Evolutionary conservation across 2,329 filamentous ascomycete genomes (phyloP).

Genomic region (Colletotrichum abscissum): DNA sequence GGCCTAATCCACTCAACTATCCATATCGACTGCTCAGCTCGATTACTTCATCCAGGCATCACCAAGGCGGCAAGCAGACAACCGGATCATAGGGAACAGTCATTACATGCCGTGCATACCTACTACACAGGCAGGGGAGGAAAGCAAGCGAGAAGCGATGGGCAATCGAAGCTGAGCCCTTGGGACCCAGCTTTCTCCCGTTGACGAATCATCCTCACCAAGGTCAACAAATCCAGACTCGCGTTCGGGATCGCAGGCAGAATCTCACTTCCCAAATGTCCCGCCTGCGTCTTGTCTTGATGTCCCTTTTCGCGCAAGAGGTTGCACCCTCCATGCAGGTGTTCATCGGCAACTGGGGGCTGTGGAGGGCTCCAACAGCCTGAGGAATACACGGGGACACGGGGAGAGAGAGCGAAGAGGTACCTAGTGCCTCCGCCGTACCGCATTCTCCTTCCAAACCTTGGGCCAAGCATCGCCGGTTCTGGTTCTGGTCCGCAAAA

Average conservation of each 20-base stretch:
- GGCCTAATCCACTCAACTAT: neutral
- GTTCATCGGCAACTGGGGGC: slow-evolving; percentile 10
- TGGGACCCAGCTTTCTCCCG: neutral
- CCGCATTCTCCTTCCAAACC: neutral
- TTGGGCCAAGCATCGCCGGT: neutral
- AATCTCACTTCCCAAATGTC: slow-evolving; percentile 1
- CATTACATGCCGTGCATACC: too few relatives aligned
- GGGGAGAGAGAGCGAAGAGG: neutral
- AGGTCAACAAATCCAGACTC: neutral
- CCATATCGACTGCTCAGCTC: neutral
- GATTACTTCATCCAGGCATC: neutral
- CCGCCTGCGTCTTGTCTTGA: neutral
- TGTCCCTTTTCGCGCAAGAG: neutral
- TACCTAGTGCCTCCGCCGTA: neutral
- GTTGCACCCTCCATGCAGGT: slow-evolving; percentile 27
- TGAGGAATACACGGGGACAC: neutral
- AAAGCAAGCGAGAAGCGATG: neutral
- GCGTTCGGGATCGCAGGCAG: neutral
- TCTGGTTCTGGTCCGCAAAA: neutral
- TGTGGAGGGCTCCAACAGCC: neutral
- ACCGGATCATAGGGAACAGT: neutral
- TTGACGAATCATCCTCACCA: neutral
- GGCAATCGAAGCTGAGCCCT: neutral
- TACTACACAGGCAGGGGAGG: neutral
- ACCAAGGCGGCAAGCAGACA: neutral